Conservation (phyloP, 352 stramenopile genomes). For the Pythium periplocum region DNA sequence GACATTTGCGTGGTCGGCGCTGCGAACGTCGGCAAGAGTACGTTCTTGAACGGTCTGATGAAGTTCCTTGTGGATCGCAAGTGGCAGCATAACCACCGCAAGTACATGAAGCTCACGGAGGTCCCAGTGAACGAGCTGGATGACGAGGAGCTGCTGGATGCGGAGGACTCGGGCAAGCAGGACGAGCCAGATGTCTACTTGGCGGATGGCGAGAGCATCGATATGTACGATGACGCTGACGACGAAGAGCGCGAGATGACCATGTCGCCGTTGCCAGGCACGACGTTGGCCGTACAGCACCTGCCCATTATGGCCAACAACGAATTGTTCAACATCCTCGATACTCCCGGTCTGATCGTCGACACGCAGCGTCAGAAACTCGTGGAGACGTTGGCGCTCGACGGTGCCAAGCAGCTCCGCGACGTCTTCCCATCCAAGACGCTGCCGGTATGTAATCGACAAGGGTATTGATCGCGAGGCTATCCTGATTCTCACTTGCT, state of each 20-base stretch:
- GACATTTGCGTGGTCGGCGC: slow-evolving; percentile 90
- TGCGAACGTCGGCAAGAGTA: slow-evolving; percentile 91
- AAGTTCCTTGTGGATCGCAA: slow-evolving; percentile 74
- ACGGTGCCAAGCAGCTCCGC: slow-evolving; percentile 55
- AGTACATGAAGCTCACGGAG: slow-evolving; percentile 76
- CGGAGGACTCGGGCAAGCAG: slow-evolving; percentile 11
- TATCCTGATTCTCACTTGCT: background rate
- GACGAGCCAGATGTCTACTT: slow-evolving; percentile 35
- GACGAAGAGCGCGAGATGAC: slow-evolving; percentile 75
- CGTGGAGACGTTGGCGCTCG: slow-evolving; percentile 68
- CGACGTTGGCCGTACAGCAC: slow-evolving; percentile 83
- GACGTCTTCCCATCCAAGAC: slow-evolving; percentile 78
- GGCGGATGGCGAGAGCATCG: slow-evolving; percentile 44
- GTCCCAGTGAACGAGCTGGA: slow-evolving; percentile 50
- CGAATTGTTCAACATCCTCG: slow-evolving; percentile 77
- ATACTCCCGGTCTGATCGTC: slow-evolving; percentile 76
- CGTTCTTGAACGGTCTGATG: slow-evolving; percentile 90
- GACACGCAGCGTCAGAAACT: slow-evolving; percentile 74
- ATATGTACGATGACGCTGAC: slow-evolving; percentile 66
- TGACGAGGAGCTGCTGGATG: slow-evolving; percentile 28
- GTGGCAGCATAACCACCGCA: slow-evolving; percentile 83
- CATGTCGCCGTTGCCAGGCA: slow-evolving; percentile 87
- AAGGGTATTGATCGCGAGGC: no score
- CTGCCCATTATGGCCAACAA: slow-evolving; percentile 76
- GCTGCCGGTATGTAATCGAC: slow-evolving; percentile 35